A percentile compares a stretch with the other conserved stretches of the same genome.
Conservation (phyloP, 2,329 filamentous ascomycete genomes). For the Neoscytalidium dimidiatum region DNA sequence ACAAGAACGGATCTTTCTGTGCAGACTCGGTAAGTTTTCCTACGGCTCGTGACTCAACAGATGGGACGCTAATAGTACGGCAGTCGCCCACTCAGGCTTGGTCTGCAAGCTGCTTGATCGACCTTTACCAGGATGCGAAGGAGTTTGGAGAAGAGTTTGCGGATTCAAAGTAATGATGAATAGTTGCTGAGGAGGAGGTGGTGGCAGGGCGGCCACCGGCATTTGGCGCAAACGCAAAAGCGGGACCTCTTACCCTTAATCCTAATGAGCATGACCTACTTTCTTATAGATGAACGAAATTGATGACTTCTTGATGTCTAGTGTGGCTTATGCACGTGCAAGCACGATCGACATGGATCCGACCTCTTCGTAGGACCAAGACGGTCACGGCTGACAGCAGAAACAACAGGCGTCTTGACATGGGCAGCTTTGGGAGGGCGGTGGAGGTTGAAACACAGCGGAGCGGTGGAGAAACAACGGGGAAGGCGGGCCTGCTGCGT, state of each 20-base stretch:
- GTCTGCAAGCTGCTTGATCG: constrained; percentile 92
- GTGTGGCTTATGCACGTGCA: neutral
- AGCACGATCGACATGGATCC: neutral
- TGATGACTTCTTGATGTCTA: neutral
- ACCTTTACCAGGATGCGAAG: constrained; percentile 90
- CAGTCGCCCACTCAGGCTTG: constrained; percentile 94
- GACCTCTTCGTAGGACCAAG: too few species aligned
- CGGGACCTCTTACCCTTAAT: constrained; percentile 4
- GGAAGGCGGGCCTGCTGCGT: neutral
- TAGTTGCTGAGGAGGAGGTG: neutral
- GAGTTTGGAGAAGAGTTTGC: constrained; percentile 31
- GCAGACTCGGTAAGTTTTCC: constrained; percentile 73
- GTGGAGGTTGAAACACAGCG: neutral
- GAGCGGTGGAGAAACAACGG: neutral
- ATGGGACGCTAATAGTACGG: constrained; percentile 31
- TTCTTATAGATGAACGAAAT: constrained; percentile 6
- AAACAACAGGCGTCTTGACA: neutral
- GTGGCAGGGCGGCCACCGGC: neutral
- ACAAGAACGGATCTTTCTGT: constrained; percentile 83
- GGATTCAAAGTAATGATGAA: neutral
- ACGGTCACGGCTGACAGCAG: neutral
- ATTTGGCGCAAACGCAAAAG: neutral
- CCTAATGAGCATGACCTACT: constrained; percentile 6
- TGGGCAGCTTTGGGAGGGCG: neutral
- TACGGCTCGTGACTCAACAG: constrained; percentile 6